phyloP scores from a whole-genome alignment of 768 basidiomycete genomes.

The Tremella fuciformis region DNA sequence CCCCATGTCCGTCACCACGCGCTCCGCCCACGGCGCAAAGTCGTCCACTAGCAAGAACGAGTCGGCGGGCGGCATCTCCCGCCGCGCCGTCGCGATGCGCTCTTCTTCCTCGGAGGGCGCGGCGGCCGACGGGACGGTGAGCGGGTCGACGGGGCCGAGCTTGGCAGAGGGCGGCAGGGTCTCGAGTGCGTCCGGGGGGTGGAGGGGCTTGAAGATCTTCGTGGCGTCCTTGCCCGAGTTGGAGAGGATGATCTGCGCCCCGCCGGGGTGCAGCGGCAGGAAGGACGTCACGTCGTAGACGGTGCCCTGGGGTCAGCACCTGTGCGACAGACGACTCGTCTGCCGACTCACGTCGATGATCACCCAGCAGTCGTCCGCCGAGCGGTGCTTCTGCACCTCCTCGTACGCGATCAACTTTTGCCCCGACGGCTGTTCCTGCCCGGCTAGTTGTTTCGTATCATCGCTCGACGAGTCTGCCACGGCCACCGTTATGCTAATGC shows the following conservation, averaged over 20 bases:
- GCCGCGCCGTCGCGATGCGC: conserved; percentile 43
- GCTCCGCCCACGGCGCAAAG: conserved; percentile 52
- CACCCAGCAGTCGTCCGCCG: conserved; percentile 91
- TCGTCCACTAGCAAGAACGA: conserved; percentile 52
- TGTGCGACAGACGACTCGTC: background rate
- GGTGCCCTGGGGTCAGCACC: conserved; percentile 35
- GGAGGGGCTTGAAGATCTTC: conserved; percentile 52
- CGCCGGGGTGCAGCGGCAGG: conserved; percentile 51
- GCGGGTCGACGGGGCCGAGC: conserved; percentile 52
- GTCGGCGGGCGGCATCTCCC: conserved; percentile 43
- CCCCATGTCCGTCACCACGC: conserved; percentile 51
- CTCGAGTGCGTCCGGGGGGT: conserved; percentile 51
- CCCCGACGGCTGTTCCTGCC: conserved; percentile 38
- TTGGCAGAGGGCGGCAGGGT: conserved; percentile 40
- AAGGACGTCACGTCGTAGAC: conserved; percentile 53
- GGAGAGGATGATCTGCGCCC: conserved; percentile 44
- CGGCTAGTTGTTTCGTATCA: conserved; percentile 11
- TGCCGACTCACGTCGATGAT: conserved; percentile 63
- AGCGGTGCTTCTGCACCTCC: conserved; percentile 62
- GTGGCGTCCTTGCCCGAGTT: conserved; percentile 53
- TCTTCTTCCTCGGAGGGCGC: conserved; percentile 42
- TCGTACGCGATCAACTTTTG: conserved; percentile 55
- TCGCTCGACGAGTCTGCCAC: too few species aligned
- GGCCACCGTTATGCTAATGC: too few species aligned
- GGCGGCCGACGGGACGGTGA: conserved; percentile 40